Conservation (phyloP, 495 filamentous ascomycete species). For the Pyrenula massariospora region DNA sequence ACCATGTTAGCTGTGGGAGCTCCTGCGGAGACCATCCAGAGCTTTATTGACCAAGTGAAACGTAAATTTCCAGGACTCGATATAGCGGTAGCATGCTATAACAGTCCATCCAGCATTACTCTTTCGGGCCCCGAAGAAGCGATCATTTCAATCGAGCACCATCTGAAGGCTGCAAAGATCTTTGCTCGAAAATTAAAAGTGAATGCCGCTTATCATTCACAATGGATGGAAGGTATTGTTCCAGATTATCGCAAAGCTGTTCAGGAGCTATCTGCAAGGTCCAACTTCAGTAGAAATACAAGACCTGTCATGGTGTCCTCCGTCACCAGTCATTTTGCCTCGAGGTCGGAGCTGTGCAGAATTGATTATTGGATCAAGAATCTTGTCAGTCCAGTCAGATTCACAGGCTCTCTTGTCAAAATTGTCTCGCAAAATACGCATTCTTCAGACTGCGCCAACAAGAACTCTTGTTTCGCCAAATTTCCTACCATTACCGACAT, state of each 20-base stretch:
- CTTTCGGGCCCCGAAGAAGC: conserved; percentile 29
- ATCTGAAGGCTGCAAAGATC: conserved; percentile 23
- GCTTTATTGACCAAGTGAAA: conserved; percentile 12
- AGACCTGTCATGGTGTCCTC: conserved; percentile 14
- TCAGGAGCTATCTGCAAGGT: conserved; percentile 12
- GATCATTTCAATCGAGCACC: conserved; percentile 27
- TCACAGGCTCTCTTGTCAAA: conserved; percentile 27
- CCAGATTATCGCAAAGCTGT: conserved; percentile 19
- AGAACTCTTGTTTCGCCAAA: conserved; percentile 5
- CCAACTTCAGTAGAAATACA: too few species aligned
- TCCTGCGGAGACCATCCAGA: conserved; percentile 9
- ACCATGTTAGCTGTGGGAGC: conserved; percentile 32
- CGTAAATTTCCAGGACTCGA: not conserved
- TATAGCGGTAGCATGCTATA: conserved; percentile 26
- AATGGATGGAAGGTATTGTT: conserved; percentile 29
- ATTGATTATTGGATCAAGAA: conserved; percentile 38
- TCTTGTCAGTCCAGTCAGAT: conserved; percentile 34
- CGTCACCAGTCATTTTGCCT: conserved; percentile 8
- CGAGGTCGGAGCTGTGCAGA: conserved; percentile 2
- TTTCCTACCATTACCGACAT: conserved; percentile 10
- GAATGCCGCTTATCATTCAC: conserved; percentile 40
- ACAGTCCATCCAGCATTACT: conserved; percentile 40
- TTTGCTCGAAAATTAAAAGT: conserved; percentile 38
- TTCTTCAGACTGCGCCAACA: too few species aligned
- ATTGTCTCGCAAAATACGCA: too few species aligned